Evolutionary conservation across 2,329 filamentous ascomycete genomes (phyloP).

Genomic region (Hypoxylon sp.): DNA sequence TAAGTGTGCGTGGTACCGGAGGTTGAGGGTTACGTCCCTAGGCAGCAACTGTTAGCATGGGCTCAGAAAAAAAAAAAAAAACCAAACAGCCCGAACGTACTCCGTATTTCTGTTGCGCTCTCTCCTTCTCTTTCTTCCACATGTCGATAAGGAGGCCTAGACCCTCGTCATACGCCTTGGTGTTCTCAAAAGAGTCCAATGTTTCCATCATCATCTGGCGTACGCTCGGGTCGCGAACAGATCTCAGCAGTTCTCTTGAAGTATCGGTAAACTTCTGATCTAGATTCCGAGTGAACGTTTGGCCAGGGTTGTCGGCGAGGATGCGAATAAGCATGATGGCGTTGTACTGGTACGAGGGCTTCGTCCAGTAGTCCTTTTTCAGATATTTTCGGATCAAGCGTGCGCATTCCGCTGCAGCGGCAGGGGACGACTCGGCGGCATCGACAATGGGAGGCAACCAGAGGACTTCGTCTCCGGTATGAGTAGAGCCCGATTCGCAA

Average conservation of each 20-base stretch:
- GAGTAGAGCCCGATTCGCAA: conserved; percentile 79
- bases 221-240: conserved; percentile 80
- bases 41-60: conserved; percentile 36
- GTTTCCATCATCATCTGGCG: conserved; percentile 91
- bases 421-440: conserved; percentile 90
- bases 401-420: conserved; percentile 86
- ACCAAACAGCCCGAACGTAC: conserved; percentile 54
- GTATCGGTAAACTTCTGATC: conserved; percentile 86
- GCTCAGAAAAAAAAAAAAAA: conserved; percentile 38
- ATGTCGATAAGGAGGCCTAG: conserved; percentile 80
- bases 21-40: conserved; percentile 48
- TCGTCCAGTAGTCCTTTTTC: conserved; percentile 75
- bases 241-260: conserved; percentile 80
- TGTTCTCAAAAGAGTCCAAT: conserved; percentile 80
- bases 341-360: conserved; percentile 89
- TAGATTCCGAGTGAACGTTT: conserved; percentile 90
- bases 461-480: conserved; percentile 86
- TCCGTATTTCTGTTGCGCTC: conserved; percentile 66
- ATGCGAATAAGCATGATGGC: conserved; percentile 96
- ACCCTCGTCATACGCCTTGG: conserved; percentile 81
- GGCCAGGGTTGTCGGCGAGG: conserved; percentile 90
- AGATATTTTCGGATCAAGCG: conserved; percentile 86
- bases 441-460: conserved; percentile 96
- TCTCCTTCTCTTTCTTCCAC: conserved; percentile 91
- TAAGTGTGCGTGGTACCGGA: conserved; percentile 58